Evolutionary conservation across 306 rosid genomes (phyloP).

Genomic region (Hippophae gyantsensis): DNA sequence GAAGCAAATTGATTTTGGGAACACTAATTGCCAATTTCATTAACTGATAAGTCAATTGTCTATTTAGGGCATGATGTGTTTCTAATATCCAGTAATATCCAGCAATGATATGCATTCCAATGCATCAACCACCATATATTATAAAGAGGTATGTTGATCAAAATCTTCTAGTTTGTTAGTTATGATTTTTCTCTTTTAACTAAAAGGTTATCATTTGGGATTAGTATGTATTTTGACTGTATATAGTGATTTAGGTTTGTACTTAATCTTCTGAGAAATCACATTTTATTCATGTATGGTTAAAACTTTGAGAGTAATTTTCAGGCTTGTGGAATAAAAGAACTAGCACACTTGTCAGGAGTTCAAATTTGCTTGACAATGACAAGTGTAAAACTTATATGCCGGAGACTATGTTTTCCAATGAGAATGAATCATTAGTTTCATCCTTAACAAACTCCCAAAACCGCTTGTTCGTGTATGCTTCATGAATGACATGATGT

Average conservation of each 20-base stretch:
- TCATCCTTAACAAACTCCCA: conserved; percentile 4
- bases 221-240: no score
- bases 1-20: not conserved
- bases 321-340: conserved; percentile 25
- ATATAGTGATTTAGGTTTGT: no score
- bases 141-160: conserved; percentile 17
- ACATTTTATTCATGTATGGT: not conserved
- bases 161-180: no score
- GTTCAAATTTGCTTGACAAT: not conserved
- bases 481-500: not conserved
- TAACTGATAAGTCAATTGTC: not conserved
- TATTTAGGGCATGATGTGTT: conserved; percentile 21
- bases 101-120: conserved; percentile 30
- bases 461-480: conserved; percentile 18
- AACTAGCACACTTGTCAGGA: conserved; percentile 13
- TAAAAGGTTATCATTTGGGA: not conserved
- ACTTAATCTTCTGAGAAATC: no score
- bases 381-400: conserved; percentile 9
- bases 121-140: conserved; percentile 20
- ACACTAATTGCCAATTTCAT: no score
- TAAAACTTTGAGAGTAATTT: not conserved
- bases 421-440: conserved; percentile 4
- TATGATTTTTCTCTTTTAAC: not conserved
- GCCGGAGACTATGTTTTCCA: conserved; percentile 12
- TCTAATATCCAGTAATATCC: conserved; percentile 12